Percentiles rank a stretch among this genome's conserved stretches.
Evolutionary conservation across 495 filamentous ascomycete genomes (phyloP).

Genomic region (Penicillium arizonense): DNA sequence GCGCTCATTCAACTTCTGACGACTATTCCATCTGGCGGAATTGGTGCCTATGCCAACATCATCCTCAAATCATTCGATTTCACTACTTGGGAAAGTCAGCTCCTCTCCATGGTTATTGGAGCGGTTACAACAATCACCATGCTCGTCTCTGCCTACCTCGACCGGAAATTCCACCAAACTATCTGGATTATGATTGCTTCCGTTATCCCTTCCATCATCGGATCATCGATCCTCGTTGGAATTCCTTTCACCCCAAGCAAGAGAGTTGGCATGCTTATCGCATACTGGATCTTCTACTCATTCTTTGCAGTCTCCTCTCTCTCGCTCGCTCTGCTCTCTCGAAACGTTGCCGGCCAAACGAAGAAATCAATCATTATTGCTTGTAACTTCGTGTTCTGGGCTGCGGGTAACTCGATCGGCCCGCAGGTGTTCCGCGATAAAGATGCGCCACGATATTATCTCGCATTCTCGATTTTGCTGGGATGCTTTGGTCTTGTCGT

Average conservation of each 20-base stretch:
- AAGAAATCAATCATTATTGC: conserved; percentile 56
- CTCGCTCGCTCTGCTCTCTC: conserved; percentile 52
- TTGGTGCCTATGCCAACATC: conserved; percentile 65
- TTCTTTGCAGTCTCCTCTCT: conserved; percentile 54
- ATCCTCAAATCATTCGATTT: conserved; percentile 47
- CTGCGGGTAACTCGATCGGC: conserved; percentile 38
- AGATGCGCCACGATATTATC: conserved; percentile 36
- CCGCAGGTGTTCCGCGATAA: conserved; percentile 43
- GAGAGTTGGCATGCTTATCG: conserved; percentile 55
- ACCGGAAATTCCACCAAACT: conserved; percentile 60
- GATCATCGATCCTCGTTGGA: conserved; percentile 5
- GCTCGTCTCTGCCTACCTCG: conserved; percentile 56
- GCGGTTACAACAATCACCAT: conserved; percentile 66
- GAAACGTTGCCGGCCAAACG: conserved; percentile 66
- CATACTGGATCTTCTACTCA: conserved; percentile 58
- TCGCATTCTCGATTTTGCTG: conserved; percentile 36
- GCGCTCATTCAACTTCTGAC: conserved; percentile 56
- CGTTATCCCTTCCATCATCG: conserved; percentile 54
- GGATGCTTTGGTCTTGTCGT: conserved; percentile 33
- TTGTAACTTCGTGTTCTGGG: conserved; percentile 39
- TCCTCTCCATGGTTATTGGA: conserved; percentile 63
- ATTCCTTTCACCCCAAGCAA: conserved; percentile 21
- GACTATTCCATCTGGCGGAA: conserved; percentile 60
- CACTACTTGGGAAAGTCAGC: conserved; percentile 35
- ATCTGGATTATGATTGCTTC: conserved; percentile 58